These are phyloP conservation scores for Onygenales sp. DNA, from an alignment of 2,329 filamentous ascomycete genomes.

Conservation along the genomic window DNA sequence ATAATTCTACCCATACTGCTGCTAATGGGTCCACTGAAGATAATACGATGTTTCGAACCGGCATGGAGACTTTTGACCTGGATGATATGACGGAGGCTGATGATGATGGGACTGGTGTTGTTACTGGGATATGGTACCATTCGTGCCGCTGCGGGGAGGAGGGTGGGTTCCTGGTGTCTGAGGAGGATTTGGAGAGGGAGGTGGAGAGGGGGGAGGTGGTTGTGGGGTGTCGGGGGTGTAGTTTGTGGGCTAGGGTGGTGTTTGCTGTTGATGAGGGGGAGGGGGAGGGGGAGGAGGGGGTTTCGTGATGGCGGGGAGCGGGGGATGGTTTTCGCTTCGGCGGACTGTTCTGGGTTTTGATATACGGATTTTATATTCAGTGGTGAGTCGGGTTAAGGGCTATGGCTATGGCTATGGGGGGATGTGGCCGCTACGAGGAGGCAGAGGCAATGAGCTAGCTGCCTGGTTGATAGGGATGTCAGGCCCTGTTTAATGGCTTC, in stretches of 20 bases:
- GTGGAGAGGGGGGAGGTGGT: slow-evolving; percentile 46
- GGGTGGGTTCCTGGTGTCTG: slow-evolving; percentile 45
- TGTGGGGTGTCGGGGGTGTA: slow-evolving; percentile 53
- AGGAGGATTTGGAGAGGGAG: slow-evolving; percentile 44
- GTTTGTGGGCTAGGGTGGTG: slow-evolving; percentile 52
- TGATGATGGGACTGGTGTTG: slow-evolving; percentile 21
- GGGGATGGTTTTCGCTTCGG: background rate
- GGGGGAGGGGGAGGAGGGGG: slow-evolving; percentile 4
- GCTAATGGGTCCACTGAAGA: slow-evolving; percentile 9
- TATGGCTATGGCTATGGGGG: no score
- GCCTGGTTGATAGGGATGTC: no score
- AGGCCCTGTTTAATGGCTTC: no score
- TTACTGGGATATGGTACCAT: slow-evolving; percentile 39
- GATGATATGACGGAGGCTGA: slow-evolving; percentile 43
- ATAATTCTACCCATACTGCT: slow-evolving; percentile 19
- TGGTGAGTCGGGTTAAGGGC: no score
- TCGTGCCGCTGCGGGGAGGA: slow-evolving; percentile 51
- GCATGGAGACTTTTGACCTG: slow-evolving; percentile 49
- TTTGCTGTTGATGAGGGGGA: slow-evolving; percentile 42
- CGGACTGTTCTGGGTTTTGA: background rate
- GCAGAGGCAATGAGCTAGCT: no score
- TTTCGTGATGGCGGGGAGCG: background rate
- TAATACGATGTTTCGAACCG: slow-evolving; percentile 35
- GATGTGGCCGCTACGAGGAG: no score
- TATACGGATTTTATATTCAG: no score